Percentiles rank a stretch among this genome's conserved stretches.
These are phyloP conservation scores for Malbranchea cinnamomea DNA, from an alignment of 2,329 filamentous ascomycete species.

Conservation along the genomic window DNA sequence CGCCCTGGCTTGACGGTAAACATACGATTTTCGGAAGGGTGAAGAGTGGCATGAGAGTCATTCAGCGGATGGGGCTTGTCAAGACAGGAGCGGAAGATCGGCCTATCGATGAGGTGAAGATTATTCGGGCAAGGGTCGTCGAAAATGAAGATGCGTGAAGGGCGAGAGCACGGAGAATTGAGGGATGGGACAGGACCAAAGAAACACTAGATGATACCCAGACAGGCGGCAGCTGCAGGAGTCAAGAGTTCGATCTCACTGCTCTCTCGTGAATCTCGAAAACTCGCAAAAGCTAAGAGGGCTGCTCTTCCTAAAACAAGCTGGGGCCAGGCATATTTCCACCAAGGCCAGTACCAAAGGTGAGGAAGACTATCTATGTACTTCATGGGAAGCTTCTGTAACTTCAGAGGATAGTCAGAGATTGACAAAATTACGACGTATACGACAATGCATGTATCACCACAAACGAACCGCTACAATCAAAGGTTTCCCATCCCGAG, in stretches of 20 bases:
- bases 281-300: no score
- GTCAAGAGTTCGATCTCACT: no score
- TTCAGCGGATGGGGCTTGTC: conserved; percentile 76
- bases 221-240: no score
- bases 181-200: neutral
- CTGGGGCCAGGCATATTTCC: no score
- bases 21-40: conserved; percentile 94
- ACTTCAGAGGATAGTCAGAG: no score
- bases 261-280: no score
- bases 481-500: conserved; percentile 56
- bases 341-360: no score
- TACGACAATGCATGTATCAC: conserved; percentile 43
- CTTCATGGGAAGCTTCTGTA: no score
- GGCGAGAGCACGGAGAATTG: neutral
- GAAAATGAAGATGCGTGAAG: conserved; percentile 39
- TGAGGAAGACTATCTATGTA: no score
- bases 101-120: conserved; percentile 68
- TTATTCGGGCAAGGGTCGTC: conserved; percentile 56
- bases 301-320: no score
- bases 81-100: conserved; percentile 69
- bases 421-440: no score
- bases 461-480: conserved; percentile 69
- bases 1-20: conserved; percentile 92
- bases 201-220: no score
- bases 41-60: conserved; percentile 64